phyloP scores from a whole-genome alignment of 2,329 filamentous ascomycete genomes.

The Pseudogymnoascus sp. region DNA sequence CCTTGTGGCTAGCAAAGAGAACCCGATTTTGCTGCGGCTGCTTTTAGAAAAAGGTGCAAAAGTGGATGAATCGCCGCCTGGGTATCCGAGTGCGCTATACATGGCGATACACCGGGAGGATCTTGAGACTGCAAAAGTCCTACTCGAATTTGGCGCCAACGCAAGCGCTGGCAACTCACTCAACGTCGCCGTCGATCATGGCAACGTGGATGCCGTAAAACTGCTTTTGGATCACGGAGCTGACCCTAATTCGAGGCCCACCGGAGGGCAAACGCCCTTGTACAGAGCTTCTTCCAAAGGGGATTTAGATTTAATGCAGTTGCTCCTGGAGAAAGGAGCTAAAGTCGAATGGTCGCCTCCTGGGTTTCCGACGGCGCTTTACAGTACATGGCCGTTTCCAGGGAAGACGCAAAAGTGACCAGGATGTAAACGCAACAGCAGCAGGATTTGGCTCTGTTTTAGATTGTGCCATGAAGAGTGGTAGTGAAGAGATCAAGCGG shows the following conservation, averaged over 20 bases:
- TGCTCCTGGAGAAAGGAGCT: conserved; percentile 15
- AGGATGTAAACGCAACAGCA: not conserved
- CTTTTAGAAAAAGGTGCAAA: conserved; percentile 14
- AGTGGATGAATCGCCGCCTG: conserved; percentile 12
- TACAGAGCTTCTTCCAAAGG: conserved; percentile 13
- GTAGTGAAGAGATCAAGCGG: not conserved
- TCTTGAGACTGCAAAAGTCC: not conserved
- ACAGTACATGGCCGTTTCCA: conserved; percentile 13
- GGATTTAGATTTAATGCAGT: conserved; percentile 11
- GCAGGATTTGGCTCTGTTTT: not conserved
- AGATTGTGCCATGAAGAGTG: not conserved
- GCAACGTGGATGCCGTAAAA: conserved; percentile 12
- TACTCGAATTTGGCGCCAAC: not conserved
- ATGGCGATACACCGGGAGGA: not conserved
- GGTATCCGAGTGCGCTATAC: not conserved
- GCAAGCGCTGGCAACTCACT: conserved; percentile 5
- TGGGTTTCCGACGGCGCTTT: conserved; percentile 12
- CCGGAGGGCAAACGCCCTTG: not conserved
- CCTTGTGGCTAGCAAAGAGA: conserved; percentile 13
- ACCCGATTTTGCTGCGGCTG: conserved; percentile 10
- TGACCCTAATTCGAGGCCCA: conserved; percentile 9
- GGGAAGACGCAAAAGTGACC: conserved; percentile 9
- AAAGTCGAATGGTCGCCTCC: conserved; percentile 1
- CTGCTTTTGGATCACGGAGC: conserved; percentile 13
- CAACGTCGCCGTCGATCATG: conserved; percentile 11